phyloP scores from a whole-genome alignment of 208 protist genomes.

The Jaenimonas drosophilae region DNA sequence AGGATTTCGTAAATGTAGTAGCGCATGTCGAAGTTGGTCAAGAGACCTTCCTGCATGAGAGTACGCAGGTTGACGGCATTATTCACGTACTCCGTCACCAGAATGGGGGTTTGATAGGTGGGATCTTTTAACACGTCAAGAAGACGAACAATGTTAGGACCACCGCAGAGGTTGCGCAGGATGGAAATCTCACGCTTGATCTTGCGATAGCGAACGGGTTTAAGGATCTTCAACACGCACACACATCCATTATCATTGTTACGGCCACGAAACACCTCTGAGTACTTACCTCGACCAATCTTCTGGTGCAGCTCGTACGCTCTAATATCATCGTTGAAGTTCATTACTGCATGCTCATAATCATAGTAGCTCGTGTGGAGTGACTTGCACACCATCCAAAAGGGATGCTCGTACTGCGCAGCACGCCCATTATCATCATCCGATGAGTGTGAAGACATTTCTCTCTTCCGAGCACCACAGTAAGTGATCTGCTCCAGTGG shows the following conservation, averaged over 20 bases:
- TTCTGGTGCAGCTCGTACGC: slow-evolving; percentile 96
- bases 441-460: too few relatives aligned
- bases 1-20: slow-evolving; percentile 98
- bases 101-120: slow-evolving; percentile 90
- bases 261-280: slow-evolving; percentile 97
- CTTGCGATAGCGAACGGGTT: slow-evolving; percentile 98
- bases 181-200: slow-evolving; percentile 99
- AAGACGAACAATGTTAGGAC: slow-evolving; percentile 97
- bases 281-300: slow-evolving; percentile 98
- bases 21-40: slow-evolving; percentile 97
- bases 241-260: slow-evolving; percentile 82
- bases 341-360: slow-evolving; percentile 84
- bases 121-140: slow-evolving; percentile 97
- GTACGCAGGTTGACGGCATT: slow-evolving; percentile 92
- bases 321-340: slow-evolving; percentile 78
- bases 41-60: slow-evolving; percentile 88
- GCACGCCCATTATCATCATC: too few relatives aligned
- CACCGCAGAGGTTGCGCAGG: slow-evolving; percentile 96
- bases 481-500: too few relatives aligned
- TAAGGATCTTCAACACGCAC: slow-evolving; percentile 98
- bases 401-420: slow-evolving; percentile 45
- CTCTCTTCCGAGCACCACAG: too few relatives aligned
- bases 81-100: slow-evolving; percentile 99
- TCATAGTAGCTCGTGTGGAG: slow-evolving; percentile 88
- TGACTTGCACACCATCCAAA: slow-evolving; percentile 67